Evolutionary conservation across 768 basidiomycete species (phyloP).

Genomic region (Rhizopogon roseolus): DNA sequence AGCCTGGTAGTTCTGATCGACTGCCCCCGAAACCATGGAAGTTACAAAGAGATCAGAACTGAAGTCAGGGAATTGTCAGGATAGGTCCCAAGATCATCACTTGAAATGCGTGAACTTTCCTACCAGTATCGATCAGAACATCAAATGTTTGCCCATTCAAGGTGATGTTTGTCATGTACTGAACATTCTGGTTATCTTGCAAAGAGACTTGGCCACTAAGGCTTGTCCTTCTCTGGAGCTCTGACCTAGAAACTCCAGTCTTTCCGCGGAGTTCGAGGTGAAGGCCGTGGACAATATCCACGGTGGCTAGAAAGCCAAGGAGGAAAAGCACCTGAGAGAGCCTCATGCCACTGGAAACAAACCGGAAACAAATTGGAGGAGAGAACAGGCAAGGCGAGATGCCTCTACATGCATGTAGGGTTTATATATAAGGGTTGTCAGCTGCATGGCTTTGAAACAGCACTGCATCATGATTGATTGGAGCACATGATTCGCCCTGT

Average conservation of each 20-base stretch:
- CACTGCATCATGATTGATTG: neutral
- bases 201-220: slow-evolving; percentile 24
- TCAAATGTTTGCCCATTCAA: slow-evolving; percentile 29
- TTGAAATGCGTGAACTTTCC: slow-evolving; percentile 22
- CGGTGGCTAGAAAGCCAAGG: slow-evolving; percentile 6
- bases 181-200: slow-evolving; percentile 25
- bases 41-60: slow-evolving; percentile 68
- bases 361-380: neutral
- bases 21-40: slow-evolving; percentile 35
- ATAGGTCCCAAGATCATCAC: slow-evolving; percentile 27
- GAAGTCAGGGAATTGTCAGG: slow-evolving; percentile 25
- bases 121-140: slow-evolving; percentile 43
- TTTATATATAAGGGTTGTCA: neutral
- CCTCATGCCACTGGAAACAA: slow-evolving; percentile 9
- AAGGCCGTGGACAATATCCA: slow-evolving; percentile 1
- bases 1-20: slow-evolving; percentile 31
- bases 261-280: slow-evolving; percentile 16
- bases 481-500: too few relatives aligned
- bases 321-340: slow-evolving; percentile 2
- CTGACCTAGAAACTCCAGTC: neutral
- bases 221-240: slow-evolving; percentile 19
- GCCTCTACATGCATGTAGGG: too few relatives aligned
- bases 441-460: neutral
- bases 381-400: neutral
- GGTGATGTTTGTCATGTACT: slow-evolving; percentile 35